Base-by-base conservation (phyloP, 495 filamentous ascomycete genomes). In the Neurospora pannonica region DNA sequence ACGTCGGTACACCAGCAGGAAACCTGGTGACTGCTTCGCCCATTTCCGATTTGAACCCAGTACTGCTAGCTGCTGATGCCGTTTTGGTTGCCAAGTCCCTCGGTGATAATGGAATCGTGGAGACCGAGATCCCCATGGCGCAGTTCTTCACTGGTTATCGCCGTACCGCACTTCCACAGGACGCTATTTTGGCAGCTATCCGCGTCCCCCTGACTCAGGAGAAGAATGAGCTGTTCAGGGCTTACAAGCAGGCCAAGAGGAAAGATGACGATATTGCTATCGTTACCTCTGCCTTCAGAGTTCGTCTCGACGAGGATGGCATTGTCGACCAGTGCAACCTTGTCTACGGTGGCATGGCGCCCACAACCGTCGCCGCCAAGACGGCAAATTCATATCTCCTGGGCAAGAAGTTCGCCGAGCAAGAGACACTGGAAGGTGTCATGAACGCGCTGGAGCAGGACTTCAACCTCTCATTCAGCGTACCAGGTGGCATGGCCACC, bases 251-350 rank as follows among this genome's bases (percentile, higher is more conserved):
- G 78, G 90, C 95, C 0, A 98, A 98, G 86, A 86, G 95, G 71
- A 97, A 97, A 77, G 95, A 98, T 78, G 95, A 97, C 81, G 95
- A 98, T 83, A 97, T 97, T 80, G 95, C 95, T 11, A 97, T 98
- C 74, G 95, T 97, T 48, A 98, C 95, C 74, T 89, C 92, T 10
- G 92, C 94, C 6, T 81, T 98, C 43, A 90, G 92, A 62, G 86
- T 97, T 8, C 86, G 85, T 4, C 82, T 98, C 3, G 87, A 88
- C 39, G 87, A 91, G 1, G 83, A 83, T 5, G 86, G 94, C 43
- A 80, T 88, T 13, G 93, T 97, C 9, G 86, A 89, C 62, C 89
- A 88, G 75, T 89, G 87, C 42, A 92, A 91, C 74, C 87, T 98
- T 28, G 91, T 95, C 1, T 98, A 97, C 75, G 95, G 95, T 71